Evolutionary conservation across 371 early-diverging fungal genomes (phyloP), one percentile per base, ranked within the genome.

Genomic region (Phascolomyces articulosus): DNA sequence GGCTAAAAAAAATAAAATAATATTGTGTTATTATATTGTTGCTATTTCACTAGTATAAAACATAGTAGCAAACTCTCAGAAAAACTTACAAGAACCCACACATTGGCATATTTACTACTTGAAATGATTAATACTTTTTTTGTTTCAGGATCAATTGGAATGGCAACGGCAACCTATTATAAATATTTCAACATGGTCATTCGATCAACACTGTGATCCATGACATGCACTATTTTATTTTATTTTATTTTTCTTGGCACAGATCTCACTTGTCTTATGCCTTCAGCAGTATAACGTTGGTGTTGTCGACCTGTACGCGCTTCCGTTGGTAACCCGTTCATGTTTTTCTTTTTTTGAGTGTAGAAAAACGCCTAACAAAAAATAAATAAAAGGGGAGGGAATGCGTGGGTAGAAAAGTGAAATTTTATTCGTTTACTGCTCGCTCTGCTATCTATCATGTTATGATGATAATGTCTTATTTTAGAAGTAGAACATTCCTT

Each of bases 41-140:
- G 1, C 11, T 31, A 1, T 29, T 55, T 41, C 29, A 31, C 13
- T 48, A 20, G 18, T 27, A 48, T 11, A 31, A 57, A 49, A 28
- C 40, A 21, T 41, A 24, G 55, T 2, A 11, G 23, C 1, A 51
- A 24, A n/a, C 23, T 48, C 16, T 41, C 1, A 51, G 23, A 16
- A 40, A 41, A 21, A 68, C 73, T 77, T 73, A 81, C 84, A 38
- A 87, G 58, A 13, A 88, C 86, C 87, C 87, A 89, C 6, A 81
- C 84, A 58, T 78, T 72, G 21, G 79, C 69, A 62, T 83, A 70
- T 54, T 85, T 87, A 59, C 81, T 74, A 63, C 87, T 86, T 26
- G 82, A 71, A 23, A 89, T 82, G 34, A 89, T 58, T 21, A 89
- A 64, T 2, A 89, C 77, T 59, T 77, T 80, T 29, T 80, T 75